Evolutionary conservation across 1,284 basidiomycete species (phyloP), one percentile per base, ranked within the genome.

Genomic region (Ceratobasidium papillatum): DNA sequence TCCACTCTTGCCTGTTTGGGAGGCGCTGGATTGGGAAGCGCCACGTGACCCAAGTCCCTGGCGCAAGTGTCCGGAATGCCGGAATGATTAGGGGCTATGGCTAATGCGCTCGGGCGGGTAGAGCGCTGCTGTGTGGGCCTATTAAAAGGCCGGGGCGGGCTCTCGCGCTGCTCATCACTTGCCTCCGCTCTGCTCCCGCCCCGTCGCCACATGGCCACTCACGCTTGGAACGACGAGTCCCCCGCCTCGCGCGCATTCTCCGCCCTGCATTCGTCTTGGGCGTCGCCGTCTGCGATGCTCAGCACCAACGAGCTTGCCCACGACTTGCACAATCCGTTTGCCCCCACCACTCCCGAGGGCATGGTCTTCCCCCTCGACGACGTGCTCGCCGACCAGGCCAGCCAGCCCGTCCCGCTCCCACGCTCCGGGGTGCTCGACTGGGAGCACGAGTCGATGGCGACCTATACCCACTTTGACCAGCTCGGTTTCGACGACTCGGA

Each of bases 301-400:
- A 47, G 32, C 52, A 19, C 54, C 32, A 14, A 41, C 38, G 52
- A 56, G 3, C 54, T 52, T 11, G 34, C 32, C 34, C 30, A 30
- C 32, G 49, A 32, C 17, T 19, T 43, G 2, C 38, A 12, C 38
- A 41, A 36, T 4, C 58, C 58, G 8, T 45, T 47, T 27, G 38
- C 66, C 22, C 66, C 54, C 17, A 49, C 68, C 49, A 22, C 65
- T 25, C 34, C 68, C 32, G 68, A 72, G 7, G n/a, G 8, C 45
- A 59, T 72, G 56, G 59, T 72, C 56, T 72, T 72, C 52, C 38
- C 51, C 25, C 17, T 61, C 32, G 68, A 72, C 68, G 45, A 69
- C 38, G 27, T 69, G 34, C 9, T 17, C 52, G 52, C 22, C 30
- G 34, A 47, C 17, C 34, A 25, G 2, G 22, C 66, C 43, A 41